Evolutionary conservation across 164 flowering plant genomes (phyloP), one percentile per base, ranked within the genome.

Genomic region (Stephania cephalantha): DNA sequence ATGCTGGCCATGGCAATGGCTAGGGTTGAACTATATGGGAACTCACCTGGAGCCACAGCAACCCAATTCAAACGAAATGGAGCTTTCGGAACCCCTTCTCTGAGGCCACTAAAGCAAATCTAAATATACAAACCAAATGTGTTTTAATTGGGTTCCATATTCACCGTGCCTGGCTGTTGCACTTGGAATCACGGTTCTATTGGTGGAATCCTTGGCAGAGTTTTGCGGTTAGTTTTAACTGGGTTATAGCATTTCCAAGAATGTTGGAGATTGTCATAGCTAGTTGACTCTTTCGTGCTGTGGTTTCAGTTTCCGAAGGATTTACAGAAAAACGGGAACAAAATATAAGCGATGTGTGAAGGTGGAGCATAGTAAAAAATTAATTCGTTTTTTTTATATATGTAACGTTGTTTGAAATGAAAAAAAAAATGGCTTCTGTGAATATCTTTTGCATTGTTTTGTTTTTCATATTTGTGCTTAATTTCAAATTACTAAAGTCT

Each of bases 1-100:
- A 15, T 93, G 99, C 81, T 95, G 99, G 99, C 99, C 99, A 45
- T 95, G 99, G 99, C 87, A 90, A 78, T 93, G 94, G 97, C 88
- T 95, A 29, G 98, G 99, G 30, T 46, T 95, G 67, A 86, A 90
- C 81, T 85, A 84, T 79, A 92, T 91, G 6, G 97, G 96, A 12
- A 1, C 13, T 17, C 85, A 75, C 50, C 86, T 65, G 15, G 89
- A 82, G 9, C 63, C 78, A 22, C 87, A 85, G 11, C 87, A 82
- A 63, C 88, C 79, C 78, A 76, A 66, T 78, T 88, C 96, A 71
- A 95, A 93, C 82, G 99, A 95, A 81, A 93, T 95, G 98, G 98
- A 93, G 85, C 94, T 95, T 30, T 91, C 98, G 6, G 97, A 93
- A 84, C 99, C 99, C 1, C 88, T 95, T 76, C 71, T 94, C 7